Conservation (phyloP, 192 early-diverging fungal genomes). For the Spizellomyces punctatus region DNA sequence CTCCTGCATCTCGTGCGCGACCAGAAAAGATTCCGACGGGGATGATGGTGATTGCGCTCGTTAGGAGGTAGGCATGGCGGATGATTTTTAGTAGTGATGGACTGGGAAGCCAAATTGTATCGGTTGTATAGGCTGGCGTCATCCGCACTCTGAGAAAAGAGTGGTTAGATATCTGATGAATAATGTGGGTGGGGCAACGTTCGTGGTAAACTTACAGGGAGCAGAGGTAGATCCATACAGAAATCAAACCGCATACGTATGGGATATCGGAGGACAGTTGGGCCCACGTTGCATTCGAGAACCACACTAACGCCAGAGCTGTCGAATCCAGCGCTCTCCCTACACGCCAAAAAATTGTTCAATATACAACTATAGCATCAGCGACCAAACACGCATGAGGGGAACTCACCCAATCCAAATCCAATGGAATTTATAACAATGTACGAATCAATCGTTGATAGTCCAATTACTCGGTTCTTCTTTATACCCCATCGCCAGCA, state of each 20-base stretch:
- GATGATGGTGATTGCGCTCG: neutral
- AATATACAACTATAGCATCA: no score
- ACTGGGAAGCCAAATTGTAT: neutral
- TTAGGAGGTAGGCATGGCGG: neutral
- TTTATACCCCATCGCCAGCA: no score
- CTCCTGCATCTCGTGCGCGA: neutral
- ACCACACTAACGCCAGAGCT: neutral
- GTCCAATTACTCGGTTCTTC: no score
- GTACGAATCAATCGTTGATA: no score
- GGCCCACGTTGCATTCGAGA: neutral
- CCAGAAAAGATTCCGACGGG: neutral
- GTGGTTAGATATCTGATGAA: neutral
- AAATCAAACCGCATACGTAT: constrained; percentile 7
- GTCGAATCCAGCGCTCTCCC: no score
- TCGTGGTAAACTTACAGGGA: constrained; percentile 1
- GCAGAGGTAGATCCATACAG: constrained; percentile 1
- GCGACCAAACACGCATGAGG: no score
- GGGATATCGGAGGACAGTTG: constrained; percentile 1
- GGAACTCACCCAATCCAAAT: no score
- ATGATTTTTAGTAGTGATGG: neutral
- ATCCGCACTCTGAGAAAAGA: neutral
- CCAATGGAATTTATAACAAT: no score
- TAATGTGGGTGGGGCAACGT: neutral
- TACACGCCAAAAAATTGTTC: no score
- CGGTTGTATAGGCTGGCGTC: neutral